A percentile compares a stretch with the other conserved stretches of the same genome.
Evolutionary conservation across 202 grass and related monocot genomes (phyloP).

Genomic region (Panicum virgatum): DNA sequence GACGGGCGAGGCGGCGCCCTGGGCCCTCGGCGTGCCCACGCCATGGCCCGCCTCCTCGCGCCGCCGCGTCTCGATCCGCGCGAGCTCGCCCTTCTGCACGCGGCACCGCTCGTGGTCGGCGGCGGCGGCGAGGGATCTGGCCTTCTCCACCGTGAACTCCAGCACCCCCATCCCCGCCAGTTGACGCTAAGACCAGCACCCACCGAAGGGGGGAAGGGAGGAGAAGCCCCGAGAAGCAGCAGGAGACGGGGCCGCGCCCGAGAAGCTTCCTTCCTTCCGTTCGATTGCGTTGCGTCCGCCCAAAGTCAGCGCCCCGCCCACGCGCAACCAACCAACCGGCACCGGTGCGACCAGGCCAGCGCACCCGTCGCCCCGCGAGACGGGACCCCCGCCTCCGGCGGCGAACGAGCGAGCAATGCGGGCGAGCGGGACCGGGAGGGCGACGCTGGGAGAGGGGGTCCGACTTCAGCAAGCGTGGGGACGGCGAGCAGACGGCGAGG

Average conservation of each 20-base stretch:
- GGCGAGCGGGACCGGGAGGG: background rate
- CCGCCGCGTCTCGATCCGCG: constrained; percentile 44
- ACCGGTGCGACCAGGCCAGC: background rate
- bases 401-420: constrained; percentile 11
- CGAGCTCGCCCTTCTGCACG: constrained; percentile 26
- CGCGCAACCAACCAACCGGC: constrained; percentile 3
- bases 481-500: background rate
- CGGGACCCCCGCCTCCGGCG: background rate
- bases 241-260: constrained; percentile 11
- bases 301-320: constrained; percentile 30
- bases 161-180: constrained; percentile 62
- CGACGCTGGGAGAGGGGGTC: background rate
- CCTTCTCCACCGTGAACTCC: constrained; percentile 56
- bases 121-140: constrained; percentile 51
- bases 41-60: constrained; percentile 25
- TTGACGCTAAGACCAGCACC: constrained; percentile 34
- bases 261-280: constrained; percentile 42
- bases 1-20: constrained; percentile 35
- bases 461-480: constrained; percentile 23
- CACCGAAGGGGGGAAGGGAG: background rate
- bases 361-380: background rate
- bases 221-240: background rate
- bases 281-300: constrained; percentile 2
- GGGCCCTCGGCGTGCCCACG: constrained; percentile 12
- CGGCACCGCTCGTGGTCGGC: constrained; percentile 27